Evolutionary conservation across 306 rosid species (phyloP), one percentile per base, ranked within the genome.

Genomic region (Sechiopsis laciniata): DNA sequence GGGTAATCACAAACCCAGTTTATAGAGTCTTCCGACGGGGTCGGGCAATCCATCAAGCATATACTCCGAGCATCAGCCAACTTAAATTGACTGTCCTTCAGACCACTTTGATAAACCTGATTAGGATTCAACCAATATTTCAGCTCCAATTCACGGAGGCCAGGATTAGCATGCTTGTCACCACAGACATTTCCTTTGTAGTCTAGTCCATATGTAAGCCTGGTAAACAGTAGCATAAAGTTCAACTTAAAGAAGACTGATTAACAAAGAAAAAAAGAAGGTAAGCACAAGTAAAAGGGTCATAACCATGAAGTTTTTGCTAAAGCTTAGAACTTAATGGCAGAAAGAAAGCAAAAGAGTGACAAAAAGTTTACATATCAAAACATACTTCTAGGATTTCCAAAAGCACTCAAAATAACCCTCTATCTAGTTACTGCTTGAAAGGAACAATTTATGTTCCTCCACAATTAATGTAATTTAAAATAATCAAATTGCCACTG

Each of bases 1-100:
- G 98, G 98, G 82, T 94, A 94, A 80, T 90, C 96, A 61, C 98
- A 94, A 55, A 94, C 96, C 98, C 98, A 94, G 76, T 10, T 83
- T 42, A 93, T 86, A 45, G 89, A 79, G 78, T 94, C 98, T 7
- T 89, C 97, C 7, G 96, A 82, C 68, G 98, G 97, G 11, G 24
- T 40, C 26, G 98, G 98, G 76, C 98, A 94, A 65, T 89, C 97
- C 78, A 77, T 9, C 77, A 94, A 83, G 87, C 98, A 94, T 83
- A 94, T 83, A 75, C 82, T 86, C 54, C 90, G 90, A 5, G 97
- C 98, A 89, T 94, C 75, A 0, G 77, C 88, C 80, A 94, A 75
- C 75, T 86, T 78, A 59, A 87, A 86, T 32, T 85, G 85, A 75
- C 87, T 82, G 77, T 88, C 87, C 78, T 90, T 89, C 81, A 87